Conservation (phyloP, 2,329 filamentous ascomycete genomes). For the Botryotinia calthae region DNA sequence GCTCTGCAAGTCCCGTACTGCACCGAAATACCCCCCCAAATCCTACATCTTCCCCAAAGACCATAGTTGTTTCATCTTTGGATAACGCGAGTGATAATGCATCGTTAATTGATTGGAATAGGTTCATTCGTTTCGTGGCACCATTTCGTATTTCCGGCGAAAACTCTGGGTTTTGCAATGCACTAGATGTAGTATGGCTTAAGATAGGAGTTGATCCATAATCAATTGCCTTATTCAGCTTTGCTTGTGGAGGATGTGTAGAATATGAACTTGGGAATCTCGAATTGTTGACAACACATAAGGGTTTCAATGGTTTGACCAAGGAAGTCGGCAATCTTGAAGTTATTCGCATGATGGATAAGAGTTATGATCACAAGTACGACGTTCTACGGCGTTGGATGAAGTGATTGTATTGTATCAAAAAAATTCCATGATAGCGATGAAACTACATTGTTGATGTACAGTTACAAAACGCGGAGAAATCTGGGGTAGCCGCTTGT, state of each 20-base stretch:
- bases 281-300: neutral
- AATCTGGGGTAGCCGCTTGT: constrained; percentile 8
- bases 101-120: constrained; percentile 92
- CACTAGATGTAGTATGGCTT: constrained; percentile 71
- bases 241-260: constrained; percentile 52
- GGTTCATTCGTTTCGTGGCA: constrained; percentile 81
- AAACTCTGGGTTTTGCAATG: constrained; percentile 71
- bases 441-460: constrained; percentile 7
- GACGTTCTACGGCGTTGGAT: constrained; percentile 15
- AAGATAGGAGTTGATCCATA: constrained; percentile 80
- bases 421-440: neutral
- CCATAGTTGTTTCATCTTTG: constrained; percentile 78
- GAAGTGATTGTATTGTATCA: neutral
- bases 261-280: constrained; percentile 31
- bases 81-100: constrained; percentile 79
- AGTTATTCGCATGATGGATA: constrained; percentile 12
- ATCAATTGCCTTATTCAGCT: constrained; percentile 82
- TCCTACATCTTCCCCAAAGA: constrained; percentile 96
- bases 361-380: neutral
- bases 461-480: constrained; percentile 6
- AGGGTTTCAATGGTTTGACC: neutral
- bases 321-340: neutral
- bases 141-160: constrained; percentile 62
- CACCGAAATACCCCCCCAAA: constrained; percentile 97
- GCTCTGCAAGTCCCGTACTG: constrained; percentile 84